Percentiles rank a stretch among this genome's conserved stretches.
phyloP scores from a whole-genome alignment of 495 filamentous ascomycete genomes.

The Parathielavia appendiculata region DNA sequence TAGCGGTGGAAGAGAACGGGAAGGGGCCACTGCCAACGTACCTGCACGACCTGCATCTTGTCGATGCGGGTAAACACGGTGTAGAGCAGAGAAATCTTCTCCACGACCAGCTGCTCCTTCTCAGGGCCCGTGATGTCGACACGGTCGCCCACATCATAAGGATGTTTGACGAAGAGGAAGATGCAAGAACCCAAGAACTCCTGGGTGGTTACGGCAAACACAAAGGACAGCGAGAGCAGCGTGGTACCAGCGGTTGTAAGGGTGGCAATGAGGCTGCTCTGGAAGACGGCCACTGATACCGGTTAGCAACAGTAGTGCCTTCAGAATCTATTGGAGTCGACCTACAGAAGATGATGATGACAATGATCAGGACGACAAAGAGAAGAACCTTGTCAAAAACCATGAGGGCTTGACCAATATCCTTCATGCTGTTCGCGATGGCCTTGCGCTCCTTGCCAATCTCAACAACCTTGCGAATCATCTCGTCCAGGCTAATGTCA shows the following conservation, averaged over 20 bases:
- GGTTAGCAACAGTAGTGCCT: slow-evolving; percentile 1
- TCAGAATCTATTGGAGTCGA: neutral
- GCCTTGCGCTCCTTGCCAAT: slow-evolving; percentile 77
- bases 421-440: slow-evolving; percentile 87
- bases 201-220: slow-evolving; percentile 85
- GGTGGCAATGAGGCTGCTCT: slow-evolving; percentile 75
- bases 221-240: slow-evolving; percentile 86
- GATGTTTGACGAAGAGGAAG: slow-evolving; percentile 97
- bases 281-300: slow-evolving; percentile 68
- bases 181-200: slow-evolving; percentile 95
- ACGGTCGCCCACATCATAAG: slow-evolving; percentile 83
- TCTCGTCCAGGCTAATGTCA: slow-evolving; percentile 90
- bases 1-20: neutral
- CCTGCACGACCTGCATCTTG: slow-evolving; percentile 75
- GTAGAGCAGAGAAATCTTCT: slow-evolving; percentile 91
- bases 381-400: slow-evolving; percentile 82
- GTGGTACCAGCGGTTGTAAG: slow-evolving; percentile 94
- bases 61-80: slow-evolving; percentile 85
- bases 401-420: slow-evolving; percentile 89
- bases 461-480: slow-evolving; percentile 81
- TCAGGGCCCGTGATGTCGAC: slow-evolving; percentile 68
- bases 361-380: slow-evolving; percentile 70
- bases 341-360: slow-evolving; percentile 79
- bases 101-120: slow-evolving; percentile 68
- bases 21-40: neutral